phyloP scores from a whole-genome alignment of 352 stramenopile genomes.

The Pythium dissimile region DNA sequence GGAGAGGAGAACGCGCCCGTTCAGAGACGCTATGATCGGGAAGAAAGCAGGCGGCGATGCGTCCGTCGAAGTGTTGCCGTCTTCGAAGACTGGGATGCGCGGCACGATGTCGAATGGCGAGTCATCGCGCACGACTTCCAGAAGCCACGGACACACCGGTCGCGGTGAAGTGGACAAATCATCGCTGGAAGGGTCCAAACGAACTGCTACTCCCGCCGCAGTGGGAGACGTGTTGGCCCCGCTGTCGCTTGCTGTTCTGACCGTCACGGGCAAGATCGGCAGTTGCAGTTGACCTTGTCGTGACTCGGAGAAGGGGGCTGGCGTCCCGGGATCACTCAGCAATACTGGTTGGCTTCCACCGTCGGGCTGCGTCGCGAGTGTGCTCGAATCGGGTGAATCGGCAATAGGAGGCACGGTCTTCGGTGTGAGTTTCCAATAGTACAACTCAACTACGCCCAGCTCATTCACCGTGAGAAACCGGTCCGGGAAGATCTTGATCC shows the following conservation, averaged over 20 bases:
- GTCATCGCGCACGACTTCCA: conserved; percentile 65
- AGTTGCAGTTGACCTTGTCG: background rate
- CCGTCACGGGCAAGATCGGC: background rate
- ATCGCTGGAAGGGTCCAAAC: background rate
- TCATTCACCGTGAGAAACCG: conserved; percentile 81
- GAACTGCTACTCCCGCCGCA: background rate
- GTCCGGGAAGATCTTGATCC: conserved; percentile 75
- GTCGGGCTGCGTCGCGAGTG: background rate
- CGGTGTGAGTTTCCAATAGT: conserved; percentile 77
- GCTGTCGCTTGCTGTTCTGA: background rate
- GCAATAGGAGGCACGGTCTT: conserved; percentile 30
- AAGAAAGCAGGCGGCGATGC: conserved; percentile 26
- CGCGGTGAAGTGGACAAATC: background rate
- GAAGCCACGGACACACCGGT: conserved; percentile 53
- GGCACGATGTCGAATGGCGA: conserved; percentile 81
- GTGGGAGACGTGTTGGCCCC: no score
- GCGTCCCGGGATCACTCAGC: conserved; percentile 4
- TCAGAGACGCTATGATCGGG: conserved; percentile 60
- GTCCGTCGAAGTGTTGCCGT: conserved; percentile 2
- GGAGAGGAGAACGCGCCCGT: conserved; percentile 69
- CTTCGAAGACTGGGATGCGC: conserved; percentile 72
- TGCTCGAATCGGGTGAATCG: background rate
- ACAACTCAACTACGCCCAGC: conserved; percentile 80
- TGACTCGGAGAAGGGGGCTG: background rate
- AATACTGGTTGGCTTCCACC: background rate